A percentile compares a stretch with the other conserved stretches of the same genome.
Conservation (phyloP, 495 filamentous ascomycete genomes). For the Amphirosellinia nigrospora region DNA sequence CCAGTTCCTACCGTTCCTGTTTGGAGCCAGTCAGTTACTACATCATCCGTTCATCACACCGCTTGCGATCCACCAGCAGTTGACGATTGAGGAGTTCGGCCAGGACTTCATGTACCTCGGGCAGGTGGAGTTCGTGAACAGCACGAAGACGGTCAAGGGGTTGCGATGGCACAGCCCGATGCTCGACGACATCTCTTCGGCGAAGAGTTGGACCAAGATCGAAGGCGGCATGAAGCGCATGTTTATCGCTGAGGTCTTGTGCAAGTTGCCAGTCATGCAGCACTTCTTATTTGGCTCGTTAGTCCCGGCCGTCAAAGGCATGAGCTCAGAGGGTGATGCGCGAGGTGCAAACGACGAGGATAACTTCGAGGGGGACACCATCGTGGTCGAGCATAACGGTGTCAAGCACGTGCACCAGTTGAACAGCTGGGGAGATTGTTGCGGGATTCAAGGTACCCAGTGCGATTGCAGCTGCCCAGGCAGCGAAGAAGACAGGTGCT, state of each 20-base stretch:
- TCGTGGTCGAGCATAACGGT: slow-evolving; percentile 66
- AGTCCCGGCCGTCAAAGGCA: slow-evolving; percentile 78
- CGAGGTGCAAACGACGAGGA: slow-evolving; percentile 48
- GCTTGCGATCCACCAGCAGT: slow-evolving; percentile 80
- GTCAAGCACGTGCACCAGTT: slow-evolving; percentile 69
- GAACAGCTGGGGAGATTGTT: slow-evolving; percentile 92
- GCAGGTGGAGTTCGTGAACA: slow-evolving; percentile 92
- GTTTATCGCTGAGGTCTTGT: slow-evolving; percentile 91
- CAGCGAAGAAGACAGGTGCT: slow-evolving; percentile 74
- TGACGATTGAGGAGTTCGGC: slow-evolving; percentile 84
- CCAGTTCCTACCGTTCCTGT: slow-evolving; percentile 95
- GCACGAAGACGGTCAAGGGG: slow-evolving; percentile 94
- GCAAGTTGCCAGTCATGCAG: slow-evolving; percentile 97
- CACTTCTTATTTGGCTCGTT: slow-evolving; percentile 93
- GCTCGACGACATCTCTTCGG: slow-evolving; percentile 96
- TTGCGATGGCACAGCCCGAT: slow-evolving; percentile 97
- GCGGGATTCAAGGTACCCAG: slow-evolving; percentile 98
- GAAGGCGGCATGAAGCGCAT: slow-evolving; percentile 94
- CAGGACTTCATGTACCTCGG: slow-evolving; percentile 86
- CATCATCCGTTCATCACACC: slow-evolving; percentile 89
- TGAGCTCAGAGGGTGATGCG: slow-evolving; percentile 67
- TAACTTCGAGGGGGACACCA: slow-evolving; percentile 60
- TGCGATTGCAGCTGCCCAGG: slow-evolving; percentile 83
- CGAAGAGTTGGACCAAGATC: slow-evolving; percentile 90
- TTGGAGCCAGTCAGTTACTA: slow-evolving; percentile 88